These are phyloP conservation scores for Litsea cubeba DNA, from an alignment of 164 flowering plant species.

Conservation along the genomic window DNA sequence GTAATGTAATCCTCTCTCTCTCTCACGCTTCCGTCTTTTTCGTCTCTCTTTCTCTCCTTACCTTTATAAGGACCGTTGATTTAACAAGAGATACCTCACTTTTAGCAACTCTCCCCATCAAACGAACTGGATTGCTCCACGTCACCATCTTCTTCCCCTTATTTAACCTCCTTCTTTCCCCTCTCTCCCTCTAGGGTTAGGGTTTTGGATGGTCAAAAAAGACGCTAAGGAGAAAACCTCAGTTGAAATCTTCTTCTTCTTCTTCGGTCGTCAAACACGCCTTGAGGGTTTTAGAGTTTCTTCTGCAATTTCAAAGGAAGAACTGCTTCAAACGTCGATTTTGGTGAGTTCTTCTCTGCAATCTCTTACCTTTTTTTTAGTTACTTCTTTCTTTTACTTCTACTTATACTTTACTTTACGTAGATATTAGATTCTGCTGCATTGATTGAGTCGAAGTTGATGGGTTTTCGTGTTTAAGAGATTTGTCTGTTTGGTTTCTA, in stretches of 20 bases:
- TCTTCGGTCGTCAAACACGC: neutral
- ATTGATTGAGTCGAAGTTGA: no score
- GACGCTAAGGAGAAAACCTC: neutral
- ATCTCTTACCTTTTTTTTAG: neutral
- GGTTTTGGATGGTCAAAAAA: conserved; percentile 5
- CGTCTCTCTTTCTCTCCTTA: neutral
- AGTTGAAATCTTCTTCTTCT: neutral
- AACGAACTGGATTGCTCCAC: conserved; percentile 42
- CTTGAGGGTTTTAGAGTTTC: no score
- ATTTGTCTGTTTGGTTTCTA: neutral
- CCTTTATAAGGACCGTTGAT: conserved; percentile 4
- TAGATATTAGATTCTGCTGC: no score
- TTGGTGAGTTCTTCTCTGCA: neutral
- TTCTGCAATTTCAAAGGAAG: neutral
- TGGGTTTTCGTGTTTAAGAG: neutral
- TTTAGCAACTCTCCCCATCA: neutral
- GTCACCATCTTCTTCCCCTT: conserved; percentile 32
- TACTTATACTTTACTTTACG: neutral
- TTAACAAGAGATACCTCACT: neutral
- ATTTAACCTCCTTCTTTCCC: neutral
- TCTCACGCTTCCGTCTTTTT: neutral
- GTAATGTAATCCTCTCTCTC: neutral
- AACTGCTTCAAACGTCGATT: neutral
- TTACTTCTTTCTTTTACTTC: neutral
- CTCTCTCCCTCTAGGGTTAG: conserved; percentile 13